Evolutionary conservation across 345 rosid genomes (phyloP).

Genomic region (Kernera saxatilis): DNA sequence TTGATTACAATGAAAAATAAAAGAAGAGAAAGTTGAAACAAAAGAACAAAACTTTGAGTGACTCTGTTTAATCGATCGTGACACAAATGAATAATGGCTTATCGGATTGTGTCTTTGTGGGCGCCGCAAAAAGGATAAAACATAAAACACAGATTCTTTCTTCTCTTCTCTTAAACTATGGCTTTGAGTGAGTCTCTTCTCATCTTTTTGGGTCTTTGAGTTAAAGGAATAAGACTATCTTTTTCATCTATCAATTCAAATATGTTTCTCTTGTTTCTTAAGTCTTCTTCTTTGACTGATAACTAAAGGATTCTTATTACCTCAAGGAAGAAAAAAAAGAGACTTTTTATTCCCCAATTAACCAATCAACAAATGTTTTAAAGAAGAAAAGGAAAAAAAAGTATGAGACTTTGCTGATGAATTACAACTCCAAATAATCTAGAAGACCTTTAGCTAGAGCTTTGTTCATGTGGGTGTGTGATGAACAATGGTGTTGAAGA

Average conservation of each 20-base stretch:
- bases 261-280: background rate
- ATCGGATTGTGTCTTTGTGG: conserved; percentile 33
- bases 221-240: background rate
- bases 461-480: conserved; percentile 25
- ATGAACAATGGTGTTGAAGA: conserved; percentile 22
- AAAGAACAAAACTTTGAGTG: conserved; percentile 37
- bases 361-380: conserved; percentile 33
- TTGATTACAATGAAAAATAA: conserved; percentile 9
- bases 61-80: conserved; percentile 29
- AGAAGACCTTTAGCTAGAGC: conserved; percentile 29
- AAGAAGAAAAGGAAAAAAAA: background rate
- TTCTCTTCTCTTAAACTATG: conserved; percentile 15
- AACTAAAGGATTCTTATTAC: background rate
- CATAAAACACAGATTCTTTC: conserved; percentile 14
- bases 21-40: conserved; percentile 19
- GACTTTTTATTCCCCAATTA: conserved; percentile 35
- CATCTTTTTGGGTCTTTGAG: background rate
- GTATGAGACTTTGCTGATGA: conserved; percentile 29
- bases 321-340: background rate
- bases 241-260: conserved; percentile 8
- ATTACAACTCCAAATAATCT: conserved; percentile 28
- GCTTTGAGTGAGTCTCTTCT: background rate
- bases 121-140: conserved; percentile 28
- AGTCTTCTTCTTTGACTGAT: background rate
- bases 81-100: conserved; percentile 30